Conservation (phyloP, 2,329 filamentous ascomycete species). For the Magnaporthiopsis incrustans region DNA sequence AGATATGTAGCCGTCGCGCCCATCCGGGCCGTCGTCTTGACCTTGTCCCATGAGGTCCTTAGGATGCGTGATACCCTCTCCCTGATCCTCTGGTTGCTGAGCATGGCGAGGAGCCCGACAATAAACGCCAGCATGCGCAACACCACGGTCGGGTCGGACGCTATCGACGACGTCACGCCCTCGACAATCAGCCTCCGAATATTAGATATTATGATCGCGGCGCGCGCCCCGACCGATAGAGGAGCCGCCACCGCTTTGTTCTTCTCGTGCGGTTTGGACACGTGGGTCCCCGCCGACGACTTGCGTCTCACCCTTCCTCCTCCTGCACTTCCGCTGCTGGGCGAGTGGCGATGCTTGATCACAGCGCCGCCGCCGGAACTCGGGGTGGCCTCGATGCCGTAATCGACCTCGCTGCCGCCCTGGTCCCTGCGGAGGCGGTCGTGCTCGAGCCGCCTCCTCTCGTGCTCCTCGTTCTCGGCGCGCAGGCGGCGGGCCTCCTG, state of each 20-base stretch:
- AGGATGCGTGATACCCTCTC: conserved; percentile 65
- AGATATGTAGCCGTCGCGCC: conserved; percentile 97
- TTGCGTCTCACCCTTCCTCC: conserved; percentile 20
- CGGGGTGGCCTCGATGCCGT: conserved; percentile 54
- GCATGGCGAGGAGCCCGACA: conserved; percentile 65
- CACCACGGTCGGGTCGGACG: conserved; percentile 48
- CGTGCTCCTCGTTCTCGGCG: conserved; percentile 51
- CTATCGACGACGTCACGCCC: conserved; percentile 40
- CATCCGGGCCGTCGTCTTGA: conserved; percentile 84
- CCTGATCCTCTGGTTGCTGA: conserved; percentile 67
- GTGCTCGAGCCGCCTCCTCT: conserved; percentile 44
- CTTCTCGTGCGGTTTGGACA: conserved; percentile 22
- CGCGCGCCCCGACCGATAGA: conserved; percentile 37
- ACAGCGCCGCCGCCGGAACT: conserved; percentile 12
- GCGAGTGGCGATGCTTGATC: conserved; percentile 6
- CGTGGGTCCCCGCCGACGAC: conserved; percentile 5
- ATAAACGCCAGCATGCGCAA: conserved; percentile 68
- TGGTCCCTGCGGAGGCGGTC: conserved; percentile 36
- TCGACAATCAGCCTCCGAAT: conserved; percentile 40
- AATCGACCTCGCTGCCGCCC: conserved; percentile 53
- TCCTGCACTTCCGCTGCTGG: conserved; percentile 24
- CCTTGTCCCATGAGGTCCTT: conserved; percentile 67
- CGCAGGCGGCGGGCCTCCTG: conserved; percentile 48
- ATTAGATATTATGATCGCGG: conserved; percentile 44
- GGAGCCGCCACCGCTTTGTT: conserved; percentile 22